Conservation (phyloP, 805 yeast species). For the Priceomyces castillae region DNA sequence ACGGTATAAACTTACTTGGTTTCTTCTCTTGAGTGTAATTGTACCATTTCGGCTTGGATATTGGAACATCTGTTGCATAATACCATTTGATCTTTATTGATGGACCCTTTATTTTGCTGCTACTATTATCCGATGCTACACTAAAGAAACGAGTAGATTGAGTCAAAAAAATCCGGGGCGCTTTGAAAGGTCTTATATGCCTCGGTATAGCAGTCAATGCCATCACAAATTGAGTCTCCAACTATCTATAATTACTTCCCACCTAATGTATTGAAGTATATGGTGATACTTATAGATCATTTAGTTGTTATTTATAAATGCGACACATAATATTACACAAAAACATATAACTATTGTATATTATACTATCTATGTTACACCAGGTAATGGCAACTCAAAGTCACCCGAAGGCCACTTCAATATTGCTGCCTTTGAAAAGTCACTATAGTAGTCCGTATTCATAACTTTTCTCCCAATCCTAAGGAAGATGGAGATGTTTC, state of each 20-base stretch:
- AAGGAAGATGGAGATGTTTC: conserved; percentile 45
- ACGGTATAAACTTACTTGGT: conserved; percentile 65
- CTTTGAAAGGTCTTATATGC: neutral
- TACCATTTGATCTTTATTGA: conserved; percentile 55
- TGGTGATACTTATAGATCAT: no score
- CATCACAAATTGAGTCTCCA: no score
- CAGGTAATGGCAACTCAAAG: conserved; percentile 50
- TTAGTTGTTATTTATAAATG: no score
- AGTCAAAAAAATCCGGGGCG: neutral
- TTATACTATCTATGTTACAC: conserved; percentile 47
- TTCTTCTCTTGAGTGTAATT: conserved; percentile 48
- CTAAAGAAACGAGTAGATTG: neutral
- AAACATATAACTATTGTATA: no score
- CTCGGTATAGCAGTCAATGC: neutral
- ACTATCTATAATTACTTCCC: no score
- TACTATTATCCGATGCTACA: neutral
- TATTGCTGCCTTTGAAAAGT: conserved; percentile 63
- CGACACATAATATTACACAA: no score
- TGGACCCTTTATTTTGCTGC: conserved; percentile 9
- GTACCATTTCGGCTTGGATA: conserved; percentile 60
- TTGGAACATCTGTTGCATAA: conserved; percentile 78
- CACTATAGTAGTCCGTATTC: conserved; percentile 44
- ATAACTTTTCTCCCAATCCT: conserved; percentile 54
- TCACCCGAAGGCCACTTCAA: conserved; percentile 60
- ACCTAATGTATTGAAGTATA: no score